Percentiles rank a stretch among this genome's conserved stretches.
Evolutionary conservation across 208 protist species (phyloP).

Genomic region (Histomonas meleagridis): DNA sequence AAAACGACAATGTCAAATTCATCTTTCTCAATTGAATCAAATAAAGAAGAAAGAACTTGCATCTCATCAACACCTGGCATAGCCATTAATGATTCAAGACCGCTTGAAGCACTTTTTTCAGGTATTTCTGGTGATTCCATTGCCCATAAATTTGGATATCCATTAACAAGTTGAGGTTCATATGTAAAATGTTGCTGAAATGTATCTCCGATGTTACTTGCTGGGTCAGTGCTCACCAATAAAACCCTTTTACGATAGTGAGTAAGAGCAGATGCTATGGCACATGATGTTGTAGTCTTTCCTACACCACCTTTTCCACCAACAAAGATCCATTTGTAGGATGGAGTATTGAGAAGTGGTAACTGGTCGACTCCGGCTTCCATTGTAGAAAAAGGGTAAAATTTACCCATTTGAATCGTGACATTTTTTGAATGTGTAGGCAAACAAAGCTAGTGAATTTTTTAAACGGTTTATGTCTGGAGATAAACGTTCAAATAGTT

Average conservation of each 20-base stretch:
- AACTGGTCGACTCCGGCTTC: not conserved
- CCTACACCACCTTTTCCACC: conserved; percentile 40
- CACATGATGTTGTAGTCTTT: conserved; percentile 37
- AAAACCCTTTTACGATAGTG: not conserved
- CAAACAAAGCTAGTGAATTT: too few species aligned
- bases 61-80: conserved; percentile 92
- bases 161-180: conserved; percentile 14
- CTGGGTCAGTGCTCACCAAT: conserved; percentile 36
- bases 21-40: conserved; percentile 67
- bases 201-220: conserved; percentile 31
- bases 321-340: conserved; percentile 41
- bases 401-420: too few species aligned
- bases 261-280: not conserved
- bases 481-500: too few species aligned
- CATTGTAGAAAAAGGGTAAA: too few species aligned
- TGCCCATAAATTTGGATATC: not conserved
- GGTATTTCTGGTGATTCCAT: conserved; percentile 23
- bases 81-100: not conserved
- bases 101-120: not conserved
- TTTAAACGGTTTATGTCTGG: too few species aligned
- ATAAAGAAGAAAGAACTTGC: conserved; percentile 81
- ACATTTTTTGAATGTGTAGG: too few species aligned
- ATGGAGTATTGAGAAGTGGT: not conserved
- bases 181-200: conserved; percentile 32
- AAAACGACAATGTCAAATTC: conserved; percentile 84